Percentiles rank a stretch among this genome's conserved stretches.
Conservation (phyloP, 176 grass and related monocot genomes). For the Bolboschoenus planiculmis region DNA sequence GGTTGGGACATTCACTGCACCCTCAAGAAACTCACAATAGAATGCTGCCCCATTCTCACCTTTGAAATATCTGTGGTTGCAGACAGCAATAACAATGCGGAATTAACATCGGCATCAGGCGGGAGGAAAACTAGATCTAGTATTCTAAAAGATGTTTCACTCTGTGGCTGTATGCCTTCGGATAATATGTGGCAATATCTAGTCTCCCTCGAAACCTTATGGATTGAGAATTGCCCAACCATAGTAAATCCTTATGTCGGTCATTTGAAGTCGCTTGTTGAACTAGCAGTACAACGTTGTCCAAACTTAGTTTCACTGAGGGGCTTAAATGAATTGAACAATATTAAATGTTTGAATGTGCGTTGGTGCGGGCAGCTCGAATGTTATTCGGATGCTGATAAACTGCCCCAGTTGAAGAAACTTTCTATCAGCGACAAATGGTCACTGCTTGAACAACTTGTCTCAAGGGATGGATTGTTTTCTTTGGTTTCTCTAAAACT, state of each 20-base stretch:
- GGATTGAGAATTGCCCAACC: background rate
- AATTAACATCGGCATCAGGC: background rate
- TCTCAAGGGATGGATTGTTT: background rate
- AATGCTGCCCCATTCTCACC: background rate
- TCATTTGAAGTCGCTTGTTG: background rate
- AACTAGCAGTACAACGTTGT: background rate
- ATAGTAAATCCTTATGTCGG: background rate
- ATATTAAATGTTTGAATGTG: background rate
- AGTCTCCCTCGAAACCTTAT: background rate
- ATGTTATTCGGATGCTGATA: background rate
- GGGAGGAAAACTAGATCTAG: background rate
- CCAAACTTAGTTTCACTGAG: background rate
- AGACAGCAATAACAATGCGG: background rate
- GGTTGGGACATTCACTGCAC: background rate
- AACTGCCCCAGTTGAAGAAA: background rate
- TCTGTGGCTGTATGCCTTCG: background rate
- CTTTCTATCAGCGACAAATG: background rate
- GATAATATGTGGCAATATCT: background rate
- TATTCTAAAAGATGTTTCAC: background rate
- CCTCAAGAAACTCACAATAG: background rate
- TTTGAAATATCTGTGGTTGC: background rate
- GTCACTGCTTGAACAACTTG: background rate
- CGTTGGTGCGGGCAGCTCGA: background rate
- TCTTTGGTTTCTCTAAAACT: background rate
- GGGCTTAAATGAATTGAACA: background rate